Percentiles rank a stretch among this genome's conserved stretches.
Evolutionary conservation across 1,139 yeast genomes (phyloP).

Genomic region (Suhomyces choctaworum): DNA sequence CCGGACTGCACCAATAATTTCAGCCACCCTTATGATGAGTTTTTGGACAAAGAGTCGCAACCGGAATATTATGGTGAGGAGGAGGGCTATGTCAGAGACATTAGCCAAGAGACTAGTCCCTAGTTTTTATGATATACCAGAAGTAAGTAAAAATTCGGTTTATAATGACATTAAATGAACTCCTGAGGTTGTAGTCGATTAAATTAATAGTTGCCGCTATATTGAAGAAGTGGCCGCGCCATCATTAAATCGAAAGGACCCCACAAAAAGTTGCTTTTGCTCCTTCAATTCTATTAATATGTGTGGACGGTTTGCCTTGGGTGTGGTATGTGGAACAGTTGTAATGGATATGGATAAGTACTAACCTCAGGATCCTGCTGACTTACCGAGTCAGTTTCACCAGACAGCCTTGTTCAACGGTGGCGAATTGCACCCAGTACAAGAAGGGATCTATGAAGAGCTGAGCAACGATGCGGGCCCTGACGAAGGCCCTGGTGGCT

Average conservation of each 20-base stretch:
- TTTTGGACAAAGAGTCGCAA: constrained; percentile 27
- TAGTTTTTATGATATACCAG: too few species aligned
- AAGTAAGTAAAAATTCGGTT: too few species aligned
- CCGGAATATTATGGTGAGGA: constrained; percentile 21
- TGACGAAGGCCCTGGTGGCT: constrained; percentile 8
- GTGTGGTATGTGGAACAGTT: constrained; percentile 33
- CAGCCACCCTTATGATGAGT: constrained; percentile 40
- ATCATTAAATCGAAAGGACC: too few species aligned
- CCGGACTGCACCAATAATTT: constrained; percentile 37
- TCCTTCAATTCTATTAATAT: too few species aligned
- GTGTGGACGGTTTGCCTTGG: constrained; percentile 51
- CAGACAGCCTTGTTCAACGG: constrained; percentile 22
- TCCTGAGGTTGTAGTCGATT: too few species aligned
- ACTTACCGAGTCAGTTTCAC: constrained; percentile 34
- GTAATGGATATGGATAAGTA: background rate
- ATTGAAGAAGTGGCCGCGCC: too few species aligned
- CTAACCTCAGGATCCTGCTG: constrained; percentile 28
- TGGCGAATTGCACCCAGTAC: constrained; percentile 8
- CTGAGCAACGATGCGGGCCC: too few species aligned
- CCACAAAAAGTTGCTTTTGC: too few species aligned
- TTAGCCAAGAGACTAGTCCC: too few species aligned
- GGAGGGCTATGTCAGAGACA: background rate
- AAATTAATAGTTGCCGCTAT: too few species aligned
- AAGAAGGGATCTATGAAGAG: constrained; percentile 11
- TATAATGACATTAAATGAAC: too few species aligned